Evolutionary conservation across 139 green algal species (phyloP), one percentile per base, ranked within the genome.

Genomic region (Micractinium sp.): DNA sequence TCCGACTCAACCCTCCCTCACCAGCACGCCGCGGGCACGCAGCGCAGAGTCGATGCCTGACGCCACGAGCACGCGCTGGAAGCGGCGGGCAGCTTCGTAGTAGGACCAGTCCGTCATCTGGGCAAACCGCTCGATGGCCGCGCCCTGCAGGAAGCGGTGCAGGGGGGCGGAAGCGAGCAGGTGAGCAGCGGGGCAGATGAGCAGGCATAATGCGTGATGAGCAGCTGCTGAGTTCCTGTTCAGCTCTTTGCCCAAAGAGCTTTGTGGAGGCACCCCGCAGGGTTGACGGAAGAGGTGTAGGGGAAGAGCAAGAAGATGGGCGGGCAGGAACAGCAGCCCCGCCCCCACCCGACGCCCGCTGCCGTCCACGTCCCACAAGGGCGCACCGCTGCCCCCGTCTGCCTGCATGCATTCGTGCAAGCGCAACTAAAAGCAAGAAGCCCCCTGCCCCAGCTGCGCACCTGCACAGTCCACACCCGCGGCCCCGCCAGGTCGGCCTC

Each of bases 101-200:
- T 99, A 99, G 79, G 97, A 93, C 96, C 96, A 99, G 90, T 99
- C 97, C 14, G 97, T 99, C 97, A 99, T 99, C 90, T 97, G 93
- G 60, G 93, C 93, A 93, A 98, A 98, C 5, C 94, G 92, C 92
- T 97, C 93, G 25, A 99, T 90, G 27, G 92, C 97, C 69, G 93
- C 89, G 27, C 97, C 97, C 35, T 93, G 73, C 47, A 97, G 89
- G 38, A n/a, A n/a, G 39, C 5, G 39, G 2, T 16, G 27, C 23
- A 9, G n/a, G 14, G 12, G 33, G 31, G 74, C 25, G 74, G 7
- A 36, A 27, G 39, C 79, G 20, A 85, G 19, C 79, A 71, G 41
- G 77, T 7, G 13, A 67, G 78, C 78, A 38, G 38, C 25, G 18
- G 27, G 38, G 76, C 74, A 41, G 3, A 25, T 15, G 74, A 81